Evolutionary conservation across 176 grass and related monocot genomes (phyloP), one percentile per base, ranked within the genome.

Genomic region (Rhynchospora tenuis): DNA sequence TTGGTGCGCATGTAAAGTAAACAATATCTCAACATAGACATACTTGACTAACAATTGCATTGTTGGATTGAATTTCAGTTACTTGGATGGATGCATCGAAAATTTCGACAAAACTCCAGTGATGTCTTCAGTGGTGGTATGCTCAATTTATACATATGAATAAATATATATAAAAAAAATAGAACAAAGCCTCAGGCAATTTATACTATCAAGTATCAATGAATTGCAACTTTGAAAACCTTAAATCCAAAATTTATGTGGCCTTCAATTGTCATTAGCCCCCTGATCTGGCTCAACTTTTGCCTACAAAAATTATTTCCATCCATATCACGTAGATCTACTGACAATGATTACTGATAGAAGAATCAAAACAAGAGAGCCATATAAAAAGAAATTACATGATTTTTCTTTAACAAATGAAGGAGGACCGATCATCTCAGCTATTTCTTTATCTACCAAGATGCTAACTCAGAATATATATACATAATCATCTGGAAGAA

Each of bases 41-140:
- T 17, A 76, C 9, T 73, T 46, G 69, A 73, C 47, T 76, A 55
- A 76, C n/a, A 76, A 76, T 76, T 55, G 24, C 28, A 31, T 55
- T 23, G 2, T 54, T 68, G 44, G 43, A 64, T 82, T 82, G 9
- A 75, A 20, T 51, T 65, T 46, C 87, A 99, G 96, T 80, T 99
- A 55, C 86, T 95, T 2, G 96, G 91, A 83, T 99, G 96, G 96
- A 99, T 99, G 96, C 96, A 99, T 74, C 88, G 93, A 1, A 99
- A 93, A 58, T 79, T 99, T 51, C 89, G 92, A 43, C 89, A 91
- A 75, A 93, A 87, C 43, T 88, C 83, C 85, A 83, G 90, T 74
- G 96, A 99, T 62, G 91, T 84, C 19, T 91, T 85, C n/a, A 33
- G 54, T n/a, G 88, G 84, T 73, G 89, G 93, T 98, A 86, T 73